phyloP scores from a whole-genome alignment of 208 protist genomes.

The Trypanosoma scelopori region DNA sequence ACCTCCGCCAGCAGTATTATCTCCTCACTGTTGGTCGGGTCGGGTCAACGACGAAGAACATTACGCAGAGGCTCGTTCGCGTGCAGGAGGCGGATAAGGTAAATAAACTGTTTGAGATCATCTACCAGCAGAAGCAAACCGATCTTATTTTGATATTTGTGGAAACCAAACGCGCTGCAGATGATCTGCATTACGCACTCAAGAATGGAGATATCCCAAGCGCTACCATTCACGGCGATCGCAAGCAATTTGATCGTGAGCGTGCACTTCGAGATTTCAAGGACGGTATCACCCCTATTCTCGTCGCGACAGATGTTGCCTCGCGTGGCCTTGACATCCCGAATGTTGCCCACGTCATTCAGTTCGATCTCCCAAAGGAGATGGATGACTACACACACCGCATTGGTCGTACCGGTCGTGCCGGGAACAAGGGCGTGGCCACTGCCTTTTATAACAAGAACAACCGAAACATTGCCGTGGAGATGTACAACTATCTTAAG shows the following conservation, averaged over 20 bases:
- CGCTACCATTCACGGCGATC: constrained; percentile 94
- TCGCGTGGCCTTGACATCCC: constrained; percentile 98
- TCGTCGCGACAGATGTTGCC: constrained; percentile 98
- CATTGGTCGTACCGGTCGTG: constrained; percentile 99
- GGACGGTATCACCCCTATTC: constrained; percentile 80
- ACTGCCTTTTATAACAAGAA: constrained; percentile 92
- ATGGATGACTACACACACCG: constrained; percentile 99
- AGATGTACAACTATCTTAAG: constrained; percentile 79
- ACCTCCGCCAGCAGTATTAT: constrained; percentile 95
- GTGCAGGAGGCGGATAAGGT: constrained; percentile 71
- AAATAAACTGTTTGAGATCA: constrained; percentile 71
- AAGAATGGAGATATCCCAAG: constrained; percentile 88
- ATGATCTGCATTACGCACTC: constrained; percentile 79
- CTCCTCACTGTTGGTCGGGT: constrained; percentile 97
- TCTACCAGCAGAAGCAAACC: constrained; percentile 71
- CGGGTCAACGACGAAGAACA: constrained; percentile 96
- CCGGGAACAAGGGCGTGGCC: constrained; percentile 95
- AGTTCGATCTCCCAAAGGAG: constrained; percentile 96
- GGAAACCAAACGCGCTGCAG: constrained; percentile 97
- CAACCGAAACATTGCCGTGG: constrained; percentile 53
- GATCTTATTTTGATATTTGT: constrained; percentile 96
- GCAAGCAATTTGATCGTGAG: constrained; percentile 87
- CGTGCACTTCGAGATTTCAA: constrained; percentile 89
- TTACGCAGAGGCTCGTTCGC: constrained; percentile 93
- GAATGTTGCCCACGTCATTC: constrained; percentile 96